Evolutionary conservation across 768 basidiomycete species (phyloP), one percentile per base, ranked within the genome.

Genomic region (Naganishia kalamii): DNA sequence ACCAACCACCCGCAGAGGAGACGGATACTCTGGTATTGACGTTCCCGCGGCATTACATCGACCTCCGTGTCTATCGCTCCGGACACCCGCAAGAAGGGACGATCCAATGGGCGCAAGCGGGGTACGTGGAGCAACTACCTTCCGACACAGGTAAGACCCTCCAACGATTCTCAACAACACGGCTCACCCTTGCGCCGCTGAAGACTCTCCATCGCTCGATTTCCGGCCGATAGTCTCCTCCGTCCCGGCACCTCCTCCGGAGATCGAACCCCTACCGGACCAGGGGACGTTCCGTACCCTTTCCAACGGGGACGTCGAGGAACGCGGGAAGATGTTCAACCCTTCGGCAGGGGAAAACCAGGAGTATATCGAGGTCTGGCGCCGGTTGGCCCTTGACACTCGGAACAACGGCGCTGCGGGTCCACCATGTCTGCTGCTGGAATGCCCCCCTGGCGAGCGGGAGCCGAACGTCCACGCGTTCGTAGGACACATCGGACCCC

Each of bases 11-110:
- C 1, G 41, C 62, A 19, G 71, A 72, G 67, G 68, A 69, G 46
- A 72, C 70, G 17, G 68, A 72, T 21, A 72, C 71, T 5, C 63
- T 72, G 7, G 71, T 72, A 27, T 48, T 72, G n/a, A 72, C 71
- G 19, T 67, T 70, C 25, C 47, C 63, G 19, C 62, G 63, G 6
- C 68, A 60, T 29, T 70, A 68, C 4, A 59, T 72, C 23, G 70
- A 72, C 40, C 60, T 72, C 15, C 57, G 70, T 21, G 63, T 70
- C 8, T 72, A 69, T 60, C 49, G 41, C 1, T 4, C 25, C 0
- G 70, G 68, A 15, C 52, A 60, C 19, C 54, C 54, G 1, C 37
- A 54, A 3, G 51, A 63, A 37, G 70, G 69, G 3, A 30, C 51
- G 21, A 68, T 72, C 19, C 68, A 72, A 30, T 72, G 71, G 71